These are phyloP conservation scores for Yamadazyma oceani DNA, from an alignment of 1,139 yeast species.

Conservation along the genomic window DNA sequence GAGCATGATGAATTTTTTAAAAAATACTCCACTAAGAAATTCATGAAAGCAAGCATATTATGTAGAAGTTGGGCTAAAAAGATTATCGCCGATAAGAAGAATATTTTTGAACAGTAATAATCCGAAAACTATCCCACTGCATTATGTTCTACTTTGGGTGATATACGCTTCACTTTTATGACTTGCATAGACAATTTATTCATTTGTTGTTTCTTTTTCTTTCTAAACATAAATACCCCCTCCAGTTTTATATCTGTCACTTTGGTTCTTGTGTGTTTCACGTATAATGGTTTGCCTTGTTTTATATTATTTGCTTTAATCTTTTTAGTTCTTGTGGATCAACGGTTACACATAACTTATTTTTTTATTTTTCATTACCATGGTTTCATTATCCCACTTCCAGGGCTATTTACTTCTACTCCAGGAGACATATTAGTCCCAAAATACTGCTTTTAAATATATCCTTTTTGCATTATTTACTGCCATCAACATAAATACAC, in stretches of 20 bases:
- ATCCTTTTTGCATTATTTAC: too few species aligned
- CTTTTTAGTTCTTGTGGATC: constrained; percentile 2
- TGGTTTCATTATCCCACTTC: too few species aligned
- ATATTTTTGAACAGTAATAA: constrained; percentile 23
- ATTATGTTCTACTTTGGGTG: too few species aligned
- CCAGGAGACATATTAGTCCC: too few species aligned
- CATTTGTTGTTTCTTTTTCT: background rate
- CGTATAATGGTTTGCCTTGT: too few species aligned
- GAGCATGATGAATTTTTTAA: constrained; percentile 92
- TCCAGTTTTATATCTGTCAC: background rate
- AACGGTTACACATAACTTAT: background rate
- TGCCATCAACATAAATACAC: too few species aligned
- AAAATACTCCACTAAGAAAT: constrained; percentile 88
- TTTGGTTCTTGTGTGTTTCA: background rate
- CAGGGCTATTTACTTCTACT: too few species aligned
- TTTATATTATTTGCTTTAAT: too few species aligned
- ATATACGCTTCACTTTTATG: too few species aligned
- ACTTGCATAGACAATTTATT: constrained; percentile 1
- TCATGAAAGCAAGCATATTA: constrained; percentile 85
- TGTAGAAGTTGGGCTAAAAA: constrained; percentile 92
- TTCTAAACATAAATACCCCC: background rate
- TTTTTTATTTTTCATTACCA: too few species aligned
- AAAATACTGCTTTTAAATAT: too few species aligned
- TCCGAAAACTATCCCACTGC: too few species aligned
- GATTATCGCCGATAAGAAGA: constrained; percentile 38